Evolutionary conservation across 352 stramenopile species (phyloP).

Genomic region (Phytopythium litorale): DNA sequence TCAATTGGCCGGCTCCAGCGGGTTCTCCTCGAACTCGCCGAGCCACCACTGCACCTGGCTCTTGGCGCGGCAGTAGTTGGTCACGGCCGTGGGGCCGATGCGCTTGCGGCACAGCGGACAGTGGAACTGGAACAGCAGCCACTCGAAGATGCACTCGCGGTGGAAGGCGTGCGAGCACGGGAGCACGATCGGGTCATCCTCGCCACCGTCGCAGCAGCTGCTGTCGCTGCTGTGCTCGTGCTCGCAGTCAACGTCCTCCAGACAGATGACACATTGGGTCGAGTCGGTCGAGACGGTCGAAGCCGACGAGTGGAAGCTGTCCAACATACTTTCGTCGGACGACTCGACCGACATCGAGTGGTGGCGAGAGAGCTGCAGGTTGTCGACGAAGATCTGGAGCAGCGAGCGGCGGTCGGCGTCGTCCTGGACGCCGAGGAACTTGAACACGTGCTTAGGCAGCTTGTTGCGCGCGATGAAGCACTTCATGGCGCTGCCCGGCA

Average conservation of each 20-base stretch:
- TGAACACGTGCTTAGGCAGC: conserved; percentile 48
- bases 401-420: conserved; percentile 49
- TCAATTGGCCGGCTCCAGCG: conserved; percentile 17
- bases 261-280: conserved; percentile 45
- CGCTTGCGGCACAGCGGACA: conserved; percentile 62
- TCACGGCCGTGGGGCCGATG: conserved; percentile 46
- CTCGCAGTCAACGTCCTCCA: conserved; percentile 37
- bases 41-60: conserved; percentile 66
- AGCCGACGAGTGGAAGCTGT: conserved; percentile 26
- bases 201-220: conserved; percentile 15
- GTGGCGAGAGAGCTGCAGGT: conserved; percentile 40
- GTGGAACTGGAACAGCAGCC: conserved; percentile 67
- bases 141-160: conserved; percentile 71
- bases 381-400: conserved; percentile 69
- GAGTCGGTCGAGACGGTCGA: conserved; percentile 34
- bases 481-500: conserved; percentile 68
- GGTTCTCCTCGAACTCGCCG: conserved; percentile 55
- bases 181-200: conserved; percentile 30
- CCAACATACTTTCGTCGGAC: conserved; percentile 8
- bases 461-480: conserved; percentile 44
- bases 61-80: conserved; percentile 58
- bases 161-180: conserved; percentile 70
- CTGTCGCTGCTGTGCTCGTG: conserved; percentile 13
- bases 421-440: conserved; percentile 56
- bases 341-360: conserved; percentile 15